Evolutionary conservation across 805 yeast genomes (phyloP).

Genomic region (Komagataella populi): DNA sequence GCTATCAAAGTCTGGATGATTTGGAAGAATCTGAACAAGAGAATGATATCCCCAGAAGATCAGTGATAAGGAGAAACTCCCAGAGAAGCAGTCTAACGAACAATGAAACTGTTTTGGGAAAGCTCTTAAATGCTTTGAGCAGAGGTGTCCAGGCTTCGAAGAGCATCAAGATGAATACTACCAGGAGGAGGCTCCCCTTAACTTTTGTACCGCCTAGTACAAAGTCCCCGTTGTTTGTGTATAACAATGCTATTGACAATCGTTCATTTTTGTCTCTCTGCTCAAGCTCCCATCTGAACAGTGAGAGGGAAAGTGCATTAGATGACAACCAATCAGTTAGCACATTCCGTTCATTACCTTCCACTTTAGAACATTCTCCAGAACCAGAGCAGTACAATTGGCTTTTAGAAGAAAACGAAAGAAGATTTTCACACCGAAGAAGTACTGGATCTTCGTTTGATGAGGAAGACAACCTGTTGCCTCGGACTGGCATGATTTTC

Average conservation of each 20-base stretch:
- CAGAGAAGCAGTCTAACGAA: neutral
- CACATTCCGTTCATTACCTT: slow-evolving; percentile 21
- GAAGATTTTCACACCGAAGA: slow-evolving; percentile 12
- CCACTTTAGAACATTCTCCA: slow-evolving; percentile 17
- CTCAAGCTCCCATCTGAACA: slow-evolving; percentile 15
- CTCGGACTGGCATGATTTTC: slow-evolving; percentile 13
- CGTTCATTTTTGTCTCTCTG: slow-evolving; percentile 21
- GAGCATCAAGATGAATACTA: neutral
- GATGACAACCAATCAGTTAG: slow-evolving; percentile 17
- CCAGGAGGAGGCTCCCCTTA: slow-evolving; percentile 17
- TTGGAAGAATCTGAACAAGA: neutral
- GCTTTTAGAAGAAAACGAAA: slow-evolving; percentile 22
- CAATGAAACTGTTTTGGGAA: neutral
- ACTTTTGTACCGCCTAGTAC: slow-evolving; percentile 24
- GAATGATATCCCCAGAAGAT: neutral
- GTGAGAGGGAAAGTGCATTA: slow-evolving; percentile 11
- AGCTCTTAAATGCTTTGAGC: neutral
- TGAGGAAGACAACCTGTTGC: slow-evolving; percentile 8
- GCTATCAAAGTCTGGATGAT: neutral
- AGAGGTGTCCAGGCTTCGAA: neutral
- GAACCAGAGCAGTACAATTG: slow-evolving; percentile 20
- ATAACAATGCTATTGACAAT: slow-evolving; percentile 17
- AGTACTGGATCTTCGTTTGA: slow-evolving; percentile 10
- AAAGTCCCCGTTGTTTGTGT: slow-evolving; percentile 20
- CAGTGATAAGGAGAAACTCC: neutral